These are phyloP conservation scores for Hypomontagnella monticulosa DNA, from an alignment of 495 filamentous ascomycete species.

Conservation along the genomic window DNA sequence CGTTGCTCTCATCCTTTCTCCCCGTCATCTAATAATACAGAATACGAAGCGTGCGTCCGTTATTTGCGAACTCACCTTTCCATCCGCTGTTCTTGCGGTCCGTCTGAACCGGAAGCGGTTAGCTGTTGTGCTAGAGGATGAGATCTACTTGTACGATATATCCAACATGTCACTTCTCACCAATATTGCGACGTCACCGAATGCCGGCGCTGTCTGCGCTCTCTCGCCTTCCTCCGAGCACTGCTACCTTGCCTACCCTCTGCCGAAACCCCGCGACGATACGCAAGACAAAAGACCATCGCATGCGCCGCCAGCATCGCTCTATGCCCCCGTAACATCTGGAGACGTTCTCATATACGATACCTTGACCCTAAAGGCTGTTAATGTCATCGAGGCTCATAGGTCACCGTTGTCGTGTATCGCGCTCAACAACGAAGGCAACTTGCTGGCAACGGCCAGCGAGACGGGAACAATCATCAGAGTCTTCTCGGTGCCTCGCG, in stretches of 20 bases:
- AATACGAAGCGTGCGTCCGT: slow-evolving; percentile 98
- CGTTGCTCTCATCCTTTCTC: slow-evolving; percentile 89
- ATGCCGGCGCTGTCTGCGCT: slow-evolving; percentile 88
- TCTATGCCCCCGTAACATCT: slow-evolving; percentile 81
- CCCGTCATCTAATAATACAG: slow-evolving; percentile 88
- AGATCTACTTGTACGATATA: slow-evolving; percentile 98
- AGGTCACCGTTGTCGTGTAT: slow-evolving; percentile 90
- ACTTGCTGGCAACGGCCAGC: slow-evolving; percentile 91
- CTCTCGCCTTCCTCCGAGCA: slow-evolving; percentile 94
- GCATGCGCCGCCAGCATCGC: slow-evolving; percentile 82
- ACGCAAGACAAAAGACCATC: slow-evolving; percentile 70
- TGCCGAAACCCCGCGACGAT: slow-evolving; percentile 78
- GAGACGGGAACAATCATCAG: slow-evolving; percentile 98
- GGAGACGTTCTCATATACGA: slow-evolving; percentile 95
- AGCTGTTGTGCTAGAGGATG: slow-evolving; percentile 90
- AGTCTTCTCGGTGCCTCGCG: slow-evolving; percentile 89
- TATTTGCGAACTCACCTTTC: slow-evolving; percentile 98
- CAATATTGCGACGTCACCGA: slow-evolving; percentile 92
- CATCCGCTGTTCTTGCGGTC: slow-evolving; percentile 90
- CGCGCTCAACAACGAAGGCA: slow-evolving; percentile 90
- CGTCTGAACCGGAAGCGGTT: slow-evolving; percentile 93
- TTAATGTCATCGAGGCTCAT: slow-evolving; percentile 95
- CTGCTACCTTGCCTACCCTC: slow-evolving; percentile 92
- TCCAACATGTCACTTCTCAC: slow-evolving; percentile 94
- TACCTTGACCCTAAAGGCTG: slow-evolving; percentile 82